Conservation (phyloP, 139 green algal species). For the Dunaliella primolecta region DNA sequence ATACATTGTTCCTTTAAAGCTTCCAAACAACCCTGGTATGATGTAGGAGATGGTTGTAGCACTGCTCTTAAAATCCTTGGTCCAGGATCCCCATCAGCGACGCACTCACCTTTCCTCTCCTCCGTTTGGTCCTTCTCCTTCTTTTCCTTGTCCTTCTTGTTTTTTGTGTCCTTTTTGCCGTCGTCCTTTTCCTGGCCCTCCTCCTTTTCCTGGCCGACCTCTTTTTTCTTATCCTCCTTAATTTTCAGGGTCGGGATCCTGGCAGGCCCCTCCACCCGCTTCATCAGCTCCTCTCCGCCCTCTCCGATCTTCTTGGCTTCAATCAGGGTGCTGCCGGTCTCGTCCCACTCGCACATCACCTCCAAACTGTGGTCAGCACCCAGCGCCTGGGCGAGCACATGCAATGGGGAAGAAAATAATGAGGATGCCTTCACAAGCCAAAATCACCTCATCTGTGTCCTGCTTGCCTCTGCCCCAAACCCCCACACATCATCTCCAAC, state of each 20-base stretch:
- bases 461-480: too few relatives aligned
- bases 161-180: background rate
- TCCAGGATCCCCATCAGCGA: too few relatives aligned
- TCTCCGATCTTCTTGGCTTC: conserved; percentile 5
- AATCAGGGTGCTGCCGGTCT: conserved; percentile 28
- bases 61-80: too few relatives aligned
- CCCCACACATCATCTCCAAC: too few relatives aligned
- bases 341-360: conserved; percentile 42
- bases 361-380: conserved; percentile 36
- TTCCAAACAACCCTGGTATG: too few relatives aligned
- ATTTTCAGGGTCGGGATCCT: too few relatives aligned
- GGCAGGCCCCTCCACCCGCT: background rate
- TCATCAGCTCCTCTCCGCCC: background rate
- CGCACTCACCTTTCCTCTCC: background rate
- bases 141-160: background rate
- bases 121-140: background rate
- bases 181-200: background rate
- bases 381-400: conserved; percentile 26
- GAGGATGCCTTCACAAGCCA: background rate
- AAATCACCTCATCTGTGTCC: too few relatives aligned
- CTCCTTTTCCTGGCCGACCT: too few relatives aligned
- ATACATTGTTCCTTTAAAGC: too few relatives aligned
- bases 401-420: background rate
- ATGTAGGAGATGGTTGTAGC: too few relatives aligned
- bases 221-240: too few relatives aligned